Conservation (phyloP, 1,284 basidiomycete genomes). For the Clitocybe nebularis region DNA sequence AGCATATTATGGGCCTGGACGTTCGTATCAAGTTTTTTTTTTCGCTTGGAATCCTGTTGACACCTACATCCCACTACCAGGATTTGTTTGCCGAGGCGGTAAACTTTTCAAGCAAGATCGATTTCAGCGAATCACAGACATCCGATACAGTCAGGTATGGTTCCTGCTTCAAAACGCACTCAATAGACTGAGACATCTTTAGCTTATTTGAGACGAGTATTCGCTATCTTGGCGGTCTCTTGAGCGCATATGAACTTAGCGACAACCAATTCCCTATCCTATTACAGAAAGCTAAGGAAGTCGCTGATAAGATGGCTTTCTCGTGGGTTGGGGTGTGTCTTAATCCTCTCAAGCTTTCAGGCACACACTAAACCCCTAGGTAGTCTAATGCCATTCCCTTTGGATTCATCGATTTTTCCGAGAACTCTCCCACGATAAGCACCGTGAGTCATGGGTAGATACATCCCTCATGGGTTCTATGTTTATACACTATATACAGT, state of each 20-base stretch:
- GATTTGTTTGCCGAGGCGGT: constrained; percentile 54
- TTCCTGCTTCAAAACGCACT: constrained; percentile 12
- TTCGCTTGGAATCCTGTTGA: not conserved
- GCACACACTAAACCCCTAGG: too few species aligned
- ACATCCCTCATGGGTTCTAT: not conserved
- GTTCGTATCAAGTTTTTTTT: constrained; percentile 26
- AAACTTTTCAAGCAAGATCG: constrained; percentile 45
- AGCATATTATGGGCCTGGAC: constrained; percentile 54
- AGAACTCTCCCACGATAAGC: constrained; percentile 35
- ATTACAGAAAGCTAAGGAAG: constrained; percentile 62
- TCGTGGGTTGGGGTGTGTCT: constrained; percentile 52
- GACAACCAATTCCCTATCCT: constrained; percentile 51
- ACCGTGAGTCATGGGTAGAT: constrained; percentile 27
- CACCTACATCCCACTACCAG: constrained; percentile 25
- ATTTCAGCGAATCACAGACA: constrained; percentile 55
- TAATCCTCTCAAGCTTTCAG: too few species aligned
- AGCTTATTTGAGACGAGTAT: constrained; percentile 89
- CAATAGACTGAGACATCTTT: constrained; percentile 3
- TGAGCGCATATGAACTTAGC: constrained; percentile 84
- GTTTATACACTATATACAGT: constrained; percentile 30
- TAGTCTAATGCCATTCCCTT: constrained; percentile 52
- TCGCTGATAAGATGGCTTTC: constrained; percentile 67
- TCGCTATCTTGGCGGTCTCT: constrained; percentile 65
- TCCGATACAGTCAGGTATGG: constrained; percentile 51
- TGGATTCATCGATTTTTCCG: constrained; percentile 47